Conservation (phyloP, 2,329 filamentous ascomycete species). For the Botrytis medusae region DNA sequence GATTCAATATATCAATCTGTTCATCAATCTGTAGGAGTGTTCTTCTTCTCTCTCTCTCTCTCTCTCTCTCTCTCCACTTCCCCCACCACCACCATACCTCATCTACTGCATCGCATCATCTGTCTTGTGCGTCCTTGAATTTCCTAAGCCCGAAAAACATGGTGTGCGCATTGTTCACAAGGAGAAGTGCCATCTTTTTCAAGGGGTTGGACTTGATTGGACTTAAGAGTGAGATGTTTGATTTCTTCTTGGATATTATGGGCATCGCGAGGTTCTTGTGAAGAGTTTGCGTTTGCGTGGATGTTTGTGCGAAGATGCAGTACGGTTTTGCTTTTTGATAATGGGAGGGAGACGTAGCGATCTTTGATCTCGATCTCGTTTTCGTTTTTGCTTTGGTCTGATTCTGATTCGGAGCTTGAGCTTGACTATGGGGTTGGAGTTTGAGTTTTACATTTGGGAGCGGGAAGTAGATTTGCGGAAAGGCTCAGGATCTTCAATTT, state of each 20-base stretch:
- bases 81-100: background rate
- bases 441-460: background rate
- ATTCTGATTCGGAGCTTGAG: too few species aligned
- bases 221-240: background rate
- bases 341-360: background rate
- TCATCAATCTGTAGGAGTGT: too few species aligned
- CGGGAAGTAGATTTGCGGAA: background rate
- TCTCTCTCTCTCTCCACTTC: too few species aligned
- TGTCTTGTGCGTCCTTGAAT: fast-evolving
- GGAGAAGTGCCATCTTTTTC: too few species aligned
- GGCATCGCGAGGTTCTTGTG: too few species aligned
- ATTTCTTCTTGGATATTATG: background rate
- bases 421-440: too few species aligned
- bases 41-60: too few species aligned
- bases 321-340: background rate
- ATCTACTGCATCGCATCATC: background rate
- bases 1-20: too few species aligned
- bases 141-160: background rate
- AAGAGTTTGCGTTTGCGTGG: too few species aligned
- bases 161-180: background rate
- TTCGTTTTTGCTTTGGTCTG: too few species aligned
- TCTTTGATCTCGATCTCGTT: too few species aligned
- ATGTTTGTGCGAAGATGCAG: too few species aligned
- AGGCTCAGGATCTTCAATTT: background rate
- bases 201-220: background rate